These are phyloP conservation scores for Albophoma yamanashiensis DNA, from an alignment of 2,329 filamentous ascomycete genomes.

Conservation along the genomic window DNA sequence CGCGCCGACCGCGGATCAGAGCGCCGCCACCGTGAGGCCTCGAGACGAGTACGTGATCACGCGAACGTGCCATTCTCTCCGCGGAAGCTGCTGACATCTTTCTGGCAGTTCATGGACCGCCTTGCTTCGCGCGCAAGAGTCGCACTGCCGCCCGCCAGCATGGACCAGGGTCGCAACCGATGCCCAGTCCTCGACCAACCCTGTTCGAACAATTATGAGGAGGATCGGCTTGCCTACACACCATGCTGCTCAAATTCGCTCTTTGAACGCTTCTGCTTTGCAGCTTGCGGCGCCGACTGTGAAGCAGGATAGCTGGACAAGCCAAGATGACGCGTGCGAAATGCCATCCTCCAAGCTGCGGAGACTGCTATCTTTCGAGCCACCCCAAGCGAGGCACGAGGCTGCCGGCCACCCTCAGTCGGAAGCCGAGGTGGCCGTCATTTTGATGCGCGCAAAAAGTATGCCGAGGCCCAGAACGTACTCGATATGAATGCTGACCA, in stretches of 20 bases:
- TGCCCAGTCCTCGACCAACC: not conserved
- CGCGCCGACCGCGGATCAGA: not conserved
- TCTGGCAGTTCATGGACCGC: not conserved
- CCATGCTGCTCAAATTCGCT: not conserved
- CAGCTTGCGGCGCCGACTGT: not conserved
- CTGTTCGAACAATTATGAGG: not conserved
- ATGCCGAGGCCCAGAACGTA: slow-evolving; percentile 1
- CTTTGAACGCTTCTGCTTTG: not conserved
- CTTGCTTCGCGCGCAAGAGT: not conserved
- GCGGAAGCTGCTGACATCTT: not conserved
- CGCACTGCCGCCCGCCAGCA: not conserved
- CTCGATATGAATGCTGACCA: slow-evolving; percentile 1
- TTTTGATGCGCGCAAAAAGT: slow-evolving; percentile 19
- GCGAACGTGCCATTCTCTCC: not conserved
- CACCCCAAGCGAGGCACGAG: not conserved
- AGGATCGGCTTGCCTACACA: not conserved
- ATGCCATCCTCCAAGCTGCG: slow-evolving; percentile 1
- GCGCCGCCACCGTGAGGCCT: no score
- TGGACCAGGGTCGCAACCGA: not conserved
- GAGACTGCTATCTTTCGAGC: not conserved
- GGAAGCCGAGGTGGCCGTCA: slow-evolving; percentile 2
- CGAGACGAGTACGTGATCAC: not conserved
- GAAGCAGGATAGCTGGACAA: not conserved
- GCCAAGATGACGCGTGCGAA: slow-evolving; percentile 1
- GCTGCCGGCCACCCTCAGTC: slow-evolving; percentile 1